Percentiles rank a stretch among this genome's conserved stretches.
Evolutionary conservation across 140 eudicot species (phyloP).

Genomic region (Bidens hawaiensis): DNA sequence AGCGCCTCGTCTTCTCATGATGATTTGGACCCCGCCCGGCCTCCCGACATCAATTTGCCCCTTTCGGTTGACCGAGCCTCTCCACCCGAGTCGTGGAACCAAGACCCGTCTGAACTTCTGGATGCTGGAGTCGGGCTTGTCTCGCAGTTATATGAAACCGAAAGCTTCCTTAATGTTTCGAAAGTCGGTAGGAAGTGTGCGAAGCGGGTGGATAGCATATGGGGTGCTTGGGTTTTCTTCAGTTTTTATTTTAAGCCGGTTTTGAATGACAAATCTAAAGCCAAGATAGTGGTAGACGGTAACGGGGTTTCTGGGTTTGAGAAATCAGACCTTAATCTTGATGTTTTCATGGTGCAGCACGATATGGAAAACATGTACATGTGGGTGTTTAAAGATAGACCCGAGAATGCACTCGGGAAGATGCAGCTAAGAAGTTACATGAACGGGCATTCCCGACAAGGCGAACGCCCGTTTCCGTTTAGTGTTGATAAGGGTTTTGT

Average conservation of each 20-base stretch:
- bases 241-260: conserved; percentile 80
- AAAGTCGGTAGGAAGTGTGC: conserved; percentile 71
- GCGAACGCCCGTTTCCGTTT: conserved; percentile 89
- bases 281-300: conserved; percentile 51
- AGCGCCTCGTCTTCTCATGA: conserved; percentile 81
- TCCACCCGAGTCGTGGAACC: conserved; percentile 63
- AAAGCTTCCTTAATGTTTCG: conserved; percentile 48
- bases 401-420: conserved; percentile 84
- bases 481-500: conserved; percentile 83
- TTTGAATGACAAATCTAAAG: conserved; percentile 75
- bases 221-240: conserved; percentile 99
- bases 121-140: conserved; percentile 74
- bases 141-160: conserved; percentile 67
- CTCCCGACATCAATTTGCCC: conserved; percentile 69
- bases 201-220: conserved; percentile 78
- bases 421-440: conserved; percentile 93
- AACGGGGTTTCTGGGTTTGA: conserved; percentile 83
- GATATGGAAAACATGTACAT: conserved; percentile 98
- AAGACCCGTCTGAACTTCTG: conserved; percentile 56
- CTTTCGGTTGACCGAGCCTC: conserved; percentile 52
- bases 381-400: conserved; percentile 94
- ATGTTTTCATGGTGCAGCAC: conserved; percentile 88
- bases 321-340: conserved; percentile 78
- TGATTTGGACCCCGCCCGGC: conserved; percentile 61
- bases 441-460: conserved; percentile 96